Evolutionary conservation across 1,284 basidiomycete genomes (phyloP).

Genomic region (Ustilago xerochloae): DNA sequence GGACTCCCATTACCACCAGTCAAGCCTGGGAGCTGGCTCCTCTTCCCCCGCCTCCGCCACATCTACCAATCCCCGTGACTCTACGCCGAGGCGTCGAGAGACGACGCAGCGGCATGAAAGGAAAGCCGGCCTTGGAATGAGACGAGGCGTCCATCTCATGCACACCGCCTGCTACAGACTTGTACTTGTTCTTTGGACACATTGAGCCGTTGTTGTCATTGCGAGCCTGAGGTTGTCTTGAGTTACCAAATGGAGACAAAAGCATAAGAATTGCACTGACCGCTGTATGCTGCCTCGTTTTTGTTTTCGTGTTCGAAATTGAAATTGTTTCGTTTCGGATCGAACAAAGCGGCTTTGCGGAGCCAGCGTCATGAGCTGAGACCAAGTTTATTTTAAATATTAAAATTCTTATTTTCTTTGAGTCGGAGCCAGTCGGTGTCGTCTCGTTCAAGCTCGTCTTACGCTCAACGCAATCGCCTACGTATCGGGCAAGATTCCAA

Average conservation of each 20-base stretch:
- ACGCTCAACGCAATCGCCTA: background rate
- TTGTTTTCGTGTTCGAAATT: background rate
- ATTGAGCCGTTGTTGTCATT: too few relatives aligned
- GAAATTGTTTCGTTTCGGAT: background rate
- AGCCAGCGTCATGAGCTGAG: background rate
- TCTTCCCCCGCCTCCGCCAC: too few relatives aligned
- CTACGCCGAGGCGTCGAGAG: background rate
- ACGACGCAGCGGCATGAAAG: background rate
- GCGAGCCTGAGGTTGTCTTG: background rate
- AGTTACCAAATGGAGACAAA: background rate
- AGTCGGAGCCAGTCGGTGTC: background rate
- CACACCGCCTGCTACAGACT: too few relatives aligned
- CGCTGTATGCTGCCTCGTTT: background rate
- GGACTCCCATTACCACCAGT: too few relatives aligned
- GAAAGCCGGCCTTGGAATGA: too few relatives aligned
- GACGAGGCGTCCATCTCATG: too few relatives aligned
- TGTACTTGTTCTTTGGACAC: too few relatives aligned
- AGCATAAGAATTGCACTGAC: background rate
- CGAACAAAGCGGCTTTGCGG: constrained; percentile 2
- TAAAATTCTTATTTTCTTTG: background rate
- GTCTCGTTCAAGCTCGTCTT: too few relatives aligned
- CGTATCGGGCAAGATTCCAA: background rate
- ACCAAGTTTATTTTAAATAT: background rate
- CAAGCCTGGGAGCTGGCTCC: too few relatives aligned
- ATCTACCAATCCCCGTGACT: too few relatives aligned